phyloP scores from a whole-genome alignment of 768 basidiomycete species.

The Candolleomyces aberdarensis region DNA sequence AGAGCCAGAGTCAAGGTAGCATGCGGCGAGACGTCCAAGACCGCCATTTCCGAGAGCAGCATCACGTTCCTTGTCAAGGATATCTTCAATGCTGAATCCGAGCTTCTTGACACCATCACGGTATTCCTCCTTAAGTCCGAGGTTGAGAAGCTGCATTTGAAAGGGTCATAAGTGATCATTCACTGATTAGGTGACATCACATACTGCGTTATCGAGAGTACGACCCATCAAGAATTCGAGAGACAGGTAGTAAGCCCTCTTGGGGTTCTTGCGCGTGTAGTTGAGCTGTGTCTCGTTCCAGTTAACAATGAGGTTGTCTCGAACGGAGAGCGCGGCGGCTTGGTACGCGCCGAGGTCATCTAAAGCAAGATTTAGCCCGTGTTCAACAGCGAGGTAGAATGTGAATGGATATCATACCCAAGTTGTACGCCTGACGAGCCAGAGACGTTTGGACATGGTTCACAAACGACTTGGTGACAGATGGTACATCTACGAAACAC shows the following conservation, averaged over 20 bases:
- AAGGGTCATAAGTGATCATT: background rate
- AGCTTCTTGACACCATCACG: constrained; percentile 64
- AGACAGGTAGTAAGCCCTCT: constrained; percentile 93
- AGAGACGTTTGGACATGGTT: constrained; percentile 87
- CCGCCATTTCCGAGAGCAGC: constrained; percentile 96
- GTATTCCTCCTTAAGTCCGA: constrained; percentile 80
- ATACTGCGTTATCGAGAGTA: constrained; percentile 64
- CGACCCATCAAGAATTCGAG: constrained; percentile 91
- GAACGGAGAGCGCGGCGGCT: constrained; percentile 81
- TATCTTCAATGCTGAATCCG: constrained; percentile 87
- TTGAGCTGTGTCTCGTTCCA: constrained; percentile 83
- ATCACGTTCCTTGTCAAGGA: constrained; percentile 87
- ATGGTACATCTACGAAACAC: constrained; percentile 43
- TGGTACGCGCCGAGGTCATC: constrained; percentile 88
- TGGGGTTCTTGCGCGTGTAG: constrained; percentile 79
- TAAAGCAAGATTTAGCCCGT: constrained; percentile 15
- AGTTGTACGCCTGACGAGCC: constrained; percentile 87
- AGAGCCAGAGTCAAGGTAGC: constrained; percentile 93
- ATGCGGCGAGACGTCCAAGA: constrained; percentile 92
- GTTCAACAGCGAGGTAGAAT: background rate
- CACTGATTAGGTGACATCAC: constrained; percentile 1
- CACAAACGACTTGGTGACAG: constrained; percentile 73
- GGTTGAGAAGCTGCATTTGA: constrained; percentile 68
- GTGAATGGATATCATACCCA: constrained; percentile 40
- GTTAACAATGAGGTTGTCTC: constrained; percentile 87